Conservation (phyloP, 768 basidiomycete species). For the Psilocybe azurescens region DNA sequence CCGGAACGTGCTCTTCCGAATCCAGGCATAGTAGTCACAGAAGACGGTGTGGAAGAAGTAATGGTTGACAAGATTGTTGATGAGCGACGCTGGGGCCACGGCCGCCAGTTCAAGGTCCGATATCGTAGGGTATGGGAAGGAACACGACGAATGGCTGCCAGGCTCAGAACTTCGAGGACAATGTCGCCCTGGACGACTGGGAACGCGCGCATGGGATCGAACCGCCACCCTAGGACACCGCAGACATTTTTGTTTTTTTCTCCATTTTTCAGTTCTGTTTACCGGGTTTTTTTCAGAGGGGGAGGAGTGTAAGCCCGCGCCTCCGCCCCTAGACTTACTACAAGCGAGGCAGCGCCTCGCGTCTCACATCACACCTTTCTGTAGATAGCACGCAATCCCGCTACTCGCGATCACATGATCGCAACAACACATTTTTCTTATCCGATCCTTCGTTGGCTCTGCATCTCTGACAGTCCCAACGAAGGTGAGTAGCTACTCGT, state of each 20-base stretch:
- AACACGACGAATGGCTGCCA: slow-evolving; percentile 34
- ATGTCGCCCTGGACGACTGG: slow-evolving; percentile 28
- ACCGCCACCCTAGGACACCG: too few relatives aligned
- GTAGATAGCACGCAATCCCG: too few relatives aligned
- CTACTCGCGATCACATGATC: too few relatives aligned
- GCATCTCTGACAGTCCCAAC: neutral
- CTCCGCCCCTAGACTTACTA: neutral
- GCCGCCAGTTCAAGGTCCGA: slow-evolving; percentile 33
- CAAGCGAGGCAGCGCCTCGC: neutral
- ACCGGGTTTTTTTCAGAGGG: neutral
- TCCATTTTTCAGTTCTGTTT: neutral
- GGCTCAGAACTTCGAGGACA: slow-evolving; percentile 28
- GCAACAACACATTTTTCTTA: too few relatives aligned
- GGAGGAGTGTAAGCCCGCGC: slow-evolving; percentile 2
- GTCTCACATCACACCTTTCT: neutral
- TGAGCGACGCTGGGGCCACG: slow-evolving; percentile 23
- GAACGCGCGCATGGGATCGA: neutral
- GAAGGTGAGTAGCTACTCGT: neutral
- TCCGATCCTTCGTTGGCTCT: too few relatives aligned
- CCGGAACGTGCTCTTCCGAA: slow-evolving; percentile 19
- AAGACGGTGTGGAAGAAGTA: slow-evolving; percentile 17
- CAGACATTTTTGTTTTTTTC: too few relatives aligned
- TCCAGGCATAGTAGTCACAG: neutral
- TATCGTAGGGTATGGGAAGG: slow-evolving; percentile 36
- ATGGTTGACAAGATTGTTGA: slow-evolving; percentile 36